These are phyloP conservation scores for Cardiospermum halicacabum DNA, from an alignment of 345 rosid species.

Conservation along the genomic window DNA sequence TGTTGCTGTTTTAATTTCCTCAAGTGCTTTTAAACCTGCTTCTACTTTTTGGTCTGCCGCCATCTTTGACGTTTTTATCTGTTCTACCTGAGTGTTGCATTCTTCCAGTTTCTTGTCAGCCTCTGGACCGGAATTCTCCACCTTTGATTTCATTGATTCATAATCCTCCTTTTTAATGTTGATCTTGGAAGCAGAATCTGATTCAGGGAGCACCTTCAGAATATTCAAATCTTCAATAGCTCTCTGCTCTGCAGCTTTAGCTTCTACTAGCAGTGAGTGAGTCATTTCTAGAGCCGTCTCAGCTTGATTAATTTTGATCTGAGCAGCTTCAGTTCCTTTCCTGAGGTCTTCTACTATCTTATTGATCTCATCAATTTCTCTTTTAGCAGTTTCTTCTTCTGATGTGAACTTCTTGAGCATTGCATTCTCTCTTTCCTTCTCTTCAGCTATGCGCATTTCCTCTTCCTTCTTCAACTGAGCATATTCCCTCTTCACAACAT, in stretches of 20 bases:
- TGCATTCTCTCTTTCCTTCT: conserved; percentile 5
- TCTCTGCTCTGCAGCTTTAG: conserved; percentile 47
- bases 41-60: conserved; percentile 45
- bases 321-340: conserved; percentile 44
- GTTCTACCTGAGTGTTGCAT: conserved; percentile 41
- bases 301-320: conserved; percentile 30
- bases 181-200: conserved; percentile 32
- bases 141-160: conserved; percentile 45
- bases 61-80: conserved; percentile 33
- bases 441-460: conserved; percentile 13
- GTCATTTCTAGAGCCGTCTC: conserved; percentile 44
- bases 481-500: conserved; percentile 41
- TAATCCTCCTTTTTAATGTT: conserved; percentile 51
- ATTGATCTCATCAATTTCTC: conserved; percentile 49
- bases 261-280: conserved; percentile 45
- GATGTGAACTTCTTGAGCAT: conserved; percentile 28
- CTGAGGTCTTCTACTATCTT: conserved; percentile 31
- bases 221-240: conserved; percentile 46
- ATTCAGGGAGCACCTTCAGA: conserved; percentile 27
- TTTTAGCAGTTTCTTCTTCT: conserved; percentile 47
- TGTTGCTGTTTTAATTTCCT: conserved; percentile 65
- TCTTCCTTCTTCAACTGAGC: conserved; percentile 32
- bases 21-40: conserved; percentile 46
- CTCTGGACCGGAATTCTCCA: conserved; percentile 37
- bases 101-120: conserved; percentile 47